Evolutionary conservation across 305 asterid species (phyloP), one percentile per base, ranked within the genome.

Genomic region (Rubia balearica): DNA sequence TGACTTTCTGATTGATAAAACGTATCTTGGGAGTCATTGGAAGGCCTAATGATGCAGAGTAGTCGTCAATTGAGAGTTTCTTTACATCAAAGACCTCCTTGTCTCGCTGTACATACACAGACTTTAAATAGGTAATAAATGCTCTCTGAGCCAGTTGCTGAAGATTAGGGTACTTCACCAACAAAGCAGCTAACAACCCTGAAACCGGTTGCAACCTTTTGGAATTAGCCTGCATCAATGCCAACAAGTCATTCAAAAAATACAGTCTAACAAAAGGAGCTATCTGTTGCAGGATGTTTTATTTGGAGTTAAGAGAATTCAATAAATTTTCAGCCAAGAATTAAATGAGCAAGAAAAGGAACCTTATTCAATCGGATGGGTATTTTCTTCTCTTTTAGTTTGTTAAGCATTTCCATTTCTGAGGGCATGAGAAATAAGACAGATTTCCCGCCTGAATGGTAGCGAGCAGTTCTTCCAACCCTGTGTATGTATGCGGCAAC

Each of bases 381-480:
- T 55, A 95, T 86, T 87, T 87, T 95, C 78, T 85, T 91, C 73
- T 91, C 97, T 74, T 86, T 81, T 75, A 95, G 85, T 73, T 87
- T 92, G 70, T 86, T 89, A 36, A 92, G 79, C 89, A 95, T 95
- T 73, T 87, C 89, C 73, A 81, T 80, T 79, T 95, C 99, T 4
- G 98, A 88, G 66, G 97, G 98, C 65, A 82, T 70, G 66, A 95
- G 88, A 75, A 95, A 95, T 73, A 95, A 81, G 71, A 95, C 77
- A 69, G 99, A 86, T 78, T 79, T 88, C 76, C 99, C 99, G 61
- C 86, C 86, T 53, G 98, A 90, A 73, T 73, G 82, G 84, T 90
- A 92, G 64, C 99, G 96, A 71, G 99, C 99, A 80, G 99, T 95
- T 48, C 99, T 88, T 46, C 99, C 98, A 76, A 92, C 99, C 86